Base-by-base conservation (phyloP, 805 yeast genomes). In the Nakazawaea pomicola region DNA sequence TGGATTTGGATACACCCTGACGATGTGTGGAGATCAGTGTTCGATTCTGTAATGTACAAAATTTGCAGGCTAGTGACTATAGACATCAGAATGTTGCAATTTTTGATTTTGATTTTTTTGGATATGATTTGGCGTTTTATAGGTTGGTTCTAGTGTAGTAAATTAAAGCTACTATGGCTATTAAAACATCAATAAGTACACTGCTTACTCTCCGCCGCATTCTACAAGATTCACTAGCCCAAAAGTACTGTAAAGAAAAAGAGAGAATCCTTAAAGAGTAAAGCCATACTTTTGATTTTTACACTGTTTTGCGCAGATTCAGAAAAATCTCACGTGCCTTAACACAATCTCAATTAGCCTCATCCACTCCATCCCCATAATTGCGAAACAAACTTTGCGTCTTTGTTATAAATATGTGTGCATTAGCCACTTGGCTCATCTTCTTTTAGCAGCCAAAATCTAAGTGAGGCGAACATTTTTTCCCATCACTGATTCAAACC, bases 51-150 rank as follows among this genome's bases (percentile, higher is more conserved):
- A 23, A 48, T 49, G 28, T 40, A 33, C 38, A 40, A 37, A 41
- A 37, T 53, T 51, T 56, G 60, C 62, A 57, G 65, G 63, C 62
- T 56, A 20, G 41, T 51, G 16, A 36, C 46, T 32, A 14, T 52
- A 16, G 21, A 37, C n/a, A 41, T 52, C 33, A 44, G 48, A 33
- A 25, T 43, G 8, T 32, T 43, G 15, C 53, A 52, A 35, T 18
- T 52, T 23, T 11, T 40, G 12, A 43, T 51, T 37, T 23, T 51
- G 33, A 19, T 46, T 17, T 36, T 51, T n/a, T 40, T 47, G 28
- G 43, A 40, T 33, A 29, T 37, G 11, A 30, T 50, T 25, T 32
- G 34, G 33, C 10, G 25, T 23, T 10, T 23, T 10, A 7, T 23
- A 23, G 25, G 25, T 23, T 8, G 25, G 10, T 23, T 23, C 10